These are phyloP conservation scores for Penicillium egyptiacum DNA, from an alignment of 495 filamentous ascomycete genomes.

Conservation along the genomic window DNA sequence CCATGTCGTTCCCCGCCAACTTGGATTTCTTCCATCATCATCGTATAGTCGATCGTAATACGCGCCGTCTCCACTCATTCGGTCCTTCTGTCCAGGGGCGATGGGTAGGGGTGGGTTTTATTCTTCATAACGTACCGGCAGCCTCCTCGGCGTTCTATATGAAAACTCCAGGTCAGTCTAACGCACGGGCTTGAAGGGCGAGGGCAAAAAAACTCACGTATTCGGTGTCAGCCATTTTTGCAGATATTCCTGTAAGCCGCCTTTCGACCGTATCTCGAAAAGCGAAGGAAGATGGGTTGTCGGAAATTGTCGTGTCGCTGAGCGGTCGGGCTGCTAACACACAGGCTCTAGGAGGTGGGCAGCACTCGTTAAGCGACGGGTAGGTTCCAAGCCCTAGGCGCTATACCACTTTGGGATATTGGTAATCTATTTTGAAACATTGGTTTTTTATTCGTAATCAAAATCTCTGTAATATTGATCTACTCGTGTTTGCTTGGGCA, in stretches of 20 bases:
- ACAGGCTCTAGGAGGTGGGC: conserved; percentile 42
- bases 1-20: conserved; percentile 14
- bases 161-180: conserved; percentile 40
- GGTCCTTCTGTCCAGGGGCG: conserved; percentile 11
- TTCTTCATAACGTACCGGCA: conserved; percentile 64
- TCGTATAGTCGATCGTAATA: conserved; percentile 2
- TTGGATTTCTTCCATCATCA: not conserved
- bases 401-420: conserved; percentile 32
- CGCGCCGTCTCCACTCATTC: not conserved
- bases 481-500: not conserved
- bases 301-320: conserved; percentile 47
- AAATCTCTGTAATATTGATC: not conserved
- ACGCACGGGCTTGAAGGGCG: conserved; percentile 9
- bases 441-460: not conserved
- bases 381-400: conserved; percentile 46
- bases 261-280: conserved; percentile 54
- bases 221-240: conserved; percentile 89
- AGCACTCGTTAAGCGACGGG: conserved; percentile 49
- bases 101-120: conserved; percentile 17
- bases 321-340: conserved; percentile 35
- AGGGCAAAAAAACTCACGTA: conserved; percentile 67
- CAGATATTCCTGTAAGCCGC: conserved; percentile 53
- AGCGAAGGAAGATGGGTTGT: conserved; percentile 50
- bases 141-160: conserved; percentile 87
- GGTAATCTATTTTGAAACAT: conserved; percentile 4